phyloP scores from a whole-genome alignment of 176 grass and related monocot species.

The Thalia dealbata region DNA sequence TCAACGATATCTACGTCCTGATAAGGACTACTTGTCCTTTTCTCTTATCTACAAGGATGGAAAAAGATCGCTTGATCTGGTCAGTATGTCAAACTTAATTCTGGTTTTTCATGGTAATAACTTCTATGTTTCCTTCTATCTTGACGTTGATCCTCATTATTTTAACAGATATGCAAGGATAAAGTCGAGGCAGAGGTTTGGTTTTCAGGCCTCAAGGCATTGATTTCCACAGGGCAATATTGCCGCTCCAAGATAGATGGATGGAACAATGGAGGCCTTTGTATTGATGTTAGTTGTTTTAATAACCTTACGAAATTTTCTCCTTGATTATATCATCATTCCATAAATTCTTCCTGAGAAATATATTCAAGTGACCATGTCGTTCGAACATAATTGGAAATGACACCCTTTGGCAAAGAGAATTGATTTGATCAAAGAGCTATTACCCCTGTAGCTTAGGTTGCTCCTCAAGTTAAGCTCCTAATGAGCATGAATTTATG shows the following conservation, averaged over 20 bases:
- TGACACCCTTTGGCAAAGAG: no score
- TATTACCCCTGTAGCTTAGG: no score
- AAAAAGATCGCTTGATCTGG: conserved; percentile 93
- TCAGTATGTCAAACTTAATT: conserved; percentile 13
- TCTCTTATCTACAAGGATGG: conserved; percentile 83
- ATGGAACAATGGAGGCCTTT: conserved; percentile 29
- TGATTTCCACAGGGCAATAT: conserved; percentile 55
- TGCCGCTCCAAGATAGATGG: conserved; percentile 28
- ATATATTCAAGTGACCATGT: no score
- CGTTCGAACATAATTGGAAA: no score
- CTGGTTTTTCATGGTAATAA: conserved; percentile 12
- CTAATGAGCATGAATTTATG: no score
- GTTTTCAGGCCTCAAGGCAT: conserved; percentile 64
- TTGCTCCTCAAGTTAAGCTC: no score
- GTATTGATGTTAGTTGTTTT: conserved; percentile 47
- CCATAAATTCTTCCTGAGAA: no score
- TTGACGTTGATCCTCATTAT: conserved; percentile 5
- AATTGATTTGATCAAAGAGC: no score
- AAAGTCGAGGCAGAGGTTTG: conserved; percentile 70
- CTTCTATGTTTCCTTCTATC: not conserved
- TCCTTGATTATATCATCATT: not conserved
- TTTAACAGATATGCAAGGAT: conserved; percentile 76
- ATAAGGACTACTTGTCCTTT: conserved; percentile 86
- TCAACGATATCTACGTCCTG: conserved; percentile 74
- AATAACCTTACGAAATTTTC: conserved; percentile 4